Evolutionary conservation across 2,329 filamentous ascomycete species (phyloP), one percentile per base, ranked within the genome.

Genomic region (Metarhizium sp.): DNA sequence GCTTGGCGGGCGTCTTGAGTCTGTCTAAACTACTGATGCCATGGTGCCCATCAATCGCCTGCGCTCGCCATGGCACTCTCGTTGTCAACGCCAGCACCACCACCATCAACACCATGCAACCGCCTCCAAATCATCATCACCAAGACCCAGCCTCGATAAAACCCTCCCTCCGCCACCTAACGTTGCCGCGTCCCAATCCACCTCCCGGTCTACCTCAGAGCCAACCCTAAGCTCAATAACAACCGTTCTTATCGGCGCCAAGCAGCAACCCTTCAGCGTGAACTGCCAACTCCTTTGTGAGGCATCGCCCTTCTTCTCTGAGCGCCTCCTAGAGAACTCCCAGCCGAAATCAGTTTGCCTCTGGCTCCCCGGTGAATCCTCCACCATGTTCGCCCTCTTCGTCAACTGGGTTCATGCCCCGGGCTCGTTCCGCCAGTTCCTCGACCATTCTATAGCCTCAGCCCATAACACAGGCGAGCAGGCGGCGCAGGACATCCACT

Each of bases 371-470:
- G 70, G 71, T 57, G 77, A 81, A 63, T 73, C 73, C 1, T 67
- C 77, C 18, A 69, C 75, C 62, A 78, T 79, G 72, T 80, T 82
- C 61, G 73, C 75, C 60, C 69, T 80, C 40, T 80, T 81, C 61
- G 70, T 77, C 47, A 68, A 78, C 48, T 81, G 78, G 77, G 71
- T 82, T 29, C 77, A 80, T 63, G 69, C 70, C 20, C 70, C 71
- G 4, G 62, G 64, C 32, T 64, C 65, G 30, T 80, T 80, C 61
- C 69, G 71, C 32, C 58, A 62, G 43, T 69, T 75, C 58, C 68
- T 80, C 57, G 75, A 78, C 57, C 64, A 71, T 25, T 69, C 72
- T 58, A 62, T 77, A 32, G 55, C 60, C 38, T 57, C 59, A 20
- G 68, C 67, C 53, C 62, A 67, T 55, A 58, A 68, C 50, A 61